Evolutionary conservation across 2,329 filamentous ascomycete genomes (phyloP).

Genomic region (Hysterium pulicare): DNA sequence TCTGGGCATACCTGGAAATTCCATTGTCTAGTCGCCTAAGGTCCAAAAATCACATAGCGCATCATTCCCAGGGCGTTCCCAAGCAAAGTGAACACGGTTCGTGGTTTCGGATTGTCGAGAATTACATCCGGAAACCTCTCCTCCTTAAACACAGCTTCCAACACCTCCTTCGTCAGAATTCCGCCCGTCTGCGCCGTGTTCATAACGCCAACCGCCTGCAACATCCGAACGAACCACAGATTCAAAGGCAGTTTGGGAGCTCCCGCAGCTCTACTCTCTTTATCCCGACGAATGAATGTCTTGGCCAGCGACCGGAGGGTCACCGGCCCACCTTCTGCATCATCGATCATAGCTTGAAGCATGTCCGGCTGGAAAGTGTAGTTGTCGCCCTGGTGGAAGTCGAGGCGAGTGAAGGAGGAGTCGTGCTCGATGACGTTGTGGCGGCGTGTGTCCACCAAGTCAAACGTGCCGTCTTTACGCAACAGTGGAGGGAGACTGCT

Average conservation of each 20-base stretch:
- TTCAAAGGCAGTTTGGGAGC: conserved; percentile 19
- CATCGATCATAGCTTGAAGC: conserved; percentile 27
- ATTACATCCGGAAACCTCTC: conserved; percentile 31
- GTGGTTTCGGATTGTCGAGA: conserved; percentile 18
- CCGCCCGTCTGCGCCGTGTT: conserved; percentile 22
- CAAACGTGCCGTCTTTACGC: conserved; percentile 29
- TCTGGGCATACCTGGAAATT: too few relatives aligned
- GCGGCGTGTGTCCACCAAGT: conserved; percentile 27
- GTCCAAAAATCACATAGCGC: neutral
- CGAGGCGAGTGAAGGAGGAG: conserved; percentile 31
- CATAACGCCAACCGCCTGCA: conserved; percentile 24
- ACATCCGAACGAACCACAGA: conserved; percentile 25
- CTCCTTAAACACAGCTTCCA: conserved; percentile 26
- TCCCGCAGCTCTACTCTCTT: conserved; percentile 22
- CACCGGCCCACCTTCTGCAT: conserved; percentile 28
- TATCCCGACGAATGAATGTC: conserved; percentile 25
- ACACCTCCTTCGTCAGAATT: conserved; percentile 15
- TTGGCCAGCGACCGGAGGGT: conserved; percentile 25
- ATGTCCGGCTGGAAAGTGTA: conserved; percentile 31
- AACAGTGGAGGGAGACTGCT: conserved; percentile 14
- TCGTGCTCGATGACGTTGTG: conserved; percentile 37
- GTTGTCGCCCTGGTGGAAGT: conserved; percentile 33
- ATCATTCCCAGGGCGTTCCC: neutral
- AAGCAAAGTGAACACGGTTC: neutral
- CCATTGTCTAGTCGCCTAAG: neutral